Evolutionary conservation across 306 rosid genomes (phyloP), one percentile per base, ranked within the genome.

Genomic region (Trifolium dubium): DNA sequence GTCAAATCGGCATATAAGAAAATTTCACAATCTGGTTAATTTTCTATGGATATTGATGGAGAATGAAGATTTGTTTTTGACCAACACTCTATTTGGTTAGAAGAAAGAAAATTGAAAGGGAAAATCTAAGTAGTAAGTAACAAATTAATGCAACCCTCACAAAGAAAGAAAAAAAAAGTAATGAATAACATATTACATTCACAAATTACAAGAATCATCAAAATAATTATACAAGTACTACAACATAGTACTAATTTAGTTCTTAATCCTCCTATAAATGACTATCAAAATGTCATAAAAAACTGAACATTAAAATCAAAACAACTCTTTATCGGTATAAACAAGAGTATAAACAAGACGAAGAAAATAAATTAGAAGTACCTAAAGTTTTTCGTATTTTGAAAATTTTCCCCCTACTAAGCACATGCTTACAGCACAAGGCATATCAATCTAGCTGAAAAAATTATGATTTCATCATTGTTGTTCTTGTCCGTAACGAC

Each of bases 401-500:
- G 69, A 13, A 74, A 80, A 51, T 65, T 40, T 39, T 4, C 12
- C 44, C 65, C 56, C 79, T 37, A 64, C 50, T 34, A 75, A 31
- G 23, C 34, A 60, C 11, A 66, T 13, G 34, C 35, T 39, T 34
- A 47, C 49, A 10, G 49, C 7, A 19, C 15, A 66, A 61, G 71
- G 54, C 13, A 74, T 8, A 37, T 68, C 50, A 23, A 39, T 59
- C 35, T 18, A 18, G 34, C 6, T 31, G 17, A 31, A 61, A 43
- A 37, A 10, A 8, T 65, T 37, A n/a, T 2, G 28, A 12, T 10
- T 58, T 18, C 69, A 53, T 49, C 15, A 62, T 43, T 60, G 67
- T 73, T 53, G 81, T 55, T 63, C 23, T n/a, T 83, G 82, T 44
- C 92, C 92, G 63, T 84, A 87, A 23, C 84, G 91, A 83, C 90